These are phyloP conservation scores for Podila minutissima DNA, from an alignment of 192 early-diverging fungal species.

Conservation along the genomic window DNA sequence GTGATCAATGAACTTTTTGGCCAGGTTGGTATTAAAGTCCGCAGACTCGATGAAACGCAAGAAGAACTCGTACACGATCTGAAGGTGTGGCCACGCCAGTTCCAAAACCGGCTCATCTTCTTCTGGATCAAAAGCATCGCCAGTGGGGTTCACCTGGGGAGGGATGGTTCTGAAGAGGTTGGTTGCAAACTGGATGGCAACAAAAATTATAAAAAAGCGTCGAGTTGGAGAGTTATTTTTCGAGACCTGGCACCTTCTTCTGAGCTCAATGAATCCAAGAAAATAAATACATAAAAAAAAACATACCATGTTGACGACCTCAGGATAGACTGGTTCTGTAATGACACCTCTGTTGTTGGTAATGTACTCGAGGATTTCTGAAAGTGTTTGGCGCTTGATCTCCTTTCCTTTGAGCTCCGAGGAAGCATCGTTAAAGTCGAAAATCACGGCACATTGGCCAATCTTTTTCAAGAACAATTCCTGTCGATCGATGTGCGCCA, in stretches of 20 bases:
- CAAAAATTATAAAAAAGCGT: neutral
- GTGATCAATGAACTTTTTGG: constrained; percentile 97
- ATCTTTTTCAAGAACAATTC: constrained; percentile 93
- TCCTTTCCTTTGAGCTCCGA: constrained; percentile 94
- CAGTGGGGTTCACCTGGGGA: constrained; percentile 93
- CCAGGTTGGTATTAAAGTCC: constrained; percentile 97
- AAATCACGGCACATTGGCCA: constrained; percentile 89
- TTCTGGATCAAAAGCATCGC: constrained; percentile 98
- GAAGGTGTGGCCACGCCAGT: constrained; percentile 97
- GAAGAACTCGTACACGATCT: constrained; percentile 99
- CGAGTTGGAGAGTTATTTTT: no score
- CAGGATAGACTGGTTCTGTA: constrained; percentile 90
- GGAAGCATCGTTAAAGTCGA: constrained; percentile 94
- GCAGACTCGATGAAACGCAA: constrained; percentile 97
- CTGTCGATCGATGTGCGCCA: constrained; percentile 81
- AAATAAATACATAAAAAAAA: neutral
- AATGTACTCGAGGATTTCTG: constrained; percentile 95
- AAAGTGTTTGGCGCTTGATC: constrained; percentile 91
- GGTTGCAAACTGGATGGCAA: constrained; percentile 77
- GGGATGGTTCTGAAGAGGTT: constrained; percentile 98
- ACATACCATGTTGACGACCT: constrained; percentile 93
- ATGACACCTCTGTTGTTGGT: constrained; percentile 89
- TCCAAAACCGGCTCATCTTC: constrained; percentile 99
- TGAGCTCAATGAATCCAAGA: neutral
- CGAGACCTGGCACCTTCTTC: no score